These are phyloP conservation scores for Phycomyces blakesleeanus DNA, from an alignment of 192 early-diverging fungal species.

Conservation along the genomic window DNA sequence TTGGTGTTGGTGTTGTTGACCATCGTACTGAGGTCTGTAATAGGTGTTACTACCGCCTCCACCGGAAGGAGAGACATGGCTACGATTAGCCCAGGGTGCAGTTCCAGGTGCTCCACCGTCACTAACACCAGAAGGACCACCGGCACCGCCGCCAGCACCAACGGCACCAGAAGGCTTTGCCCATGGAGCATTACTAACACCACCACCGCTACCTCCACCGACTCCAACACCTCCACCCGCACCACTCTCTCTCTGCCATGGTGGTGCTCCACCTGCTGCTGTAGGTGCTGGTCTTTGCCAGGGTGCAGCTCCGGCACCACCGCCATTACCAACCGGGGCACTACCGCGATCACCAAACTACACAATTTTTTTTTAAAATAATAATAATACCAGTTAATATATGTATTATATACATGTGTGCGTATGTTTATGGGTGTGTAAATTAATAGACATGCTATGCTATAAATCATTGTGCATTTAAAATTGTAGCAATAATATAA, in stretches of 20 bases:
- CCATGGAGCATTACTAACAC: not conserved
- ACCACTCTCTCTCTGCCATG: constrained; percentile 33
- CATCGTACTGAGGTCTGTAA: constrained; percentile 10
- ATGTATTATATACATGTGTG: too few species aligned
- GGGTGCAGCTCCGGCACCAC: constrained; percentile 22
- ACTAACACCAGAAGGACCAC: not conserved
- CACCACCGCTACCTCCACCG: too few species aligned
- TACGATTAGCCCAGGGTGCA: not conserved
- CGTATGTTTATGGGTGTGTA: too few species aligned
- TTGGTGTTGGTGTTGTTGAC: not conserved
- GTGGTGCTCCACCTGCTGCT: constrained; percentile 23
- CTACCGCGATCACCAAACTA: not conserved
- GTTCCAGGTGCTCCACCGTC: constrained; percentile 34
- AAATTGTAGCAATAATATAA: too few species aligned
- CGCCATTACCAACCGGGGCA: not conserved
- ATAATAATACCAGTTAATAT: too few species aligned
- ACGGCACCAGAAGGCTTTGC: too few species aligned
- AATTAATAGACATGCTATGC: too few species aligned
- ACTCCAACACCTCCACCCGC: too few species aligned
- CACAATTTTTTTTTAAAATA: too few species aligned
- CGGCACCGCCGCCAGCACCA: too few species aligned
- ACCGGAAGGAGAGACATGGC: constrained; percentile 14
- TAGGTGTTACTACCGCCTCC: not conserved
- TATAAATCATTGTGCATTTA: too few species aligned
- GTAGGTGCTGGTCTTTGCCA: constrained; percentile 32